phyloP scores from a whole-genome alignment of 306 rosid species.

The Geum urbanum region DNA sequence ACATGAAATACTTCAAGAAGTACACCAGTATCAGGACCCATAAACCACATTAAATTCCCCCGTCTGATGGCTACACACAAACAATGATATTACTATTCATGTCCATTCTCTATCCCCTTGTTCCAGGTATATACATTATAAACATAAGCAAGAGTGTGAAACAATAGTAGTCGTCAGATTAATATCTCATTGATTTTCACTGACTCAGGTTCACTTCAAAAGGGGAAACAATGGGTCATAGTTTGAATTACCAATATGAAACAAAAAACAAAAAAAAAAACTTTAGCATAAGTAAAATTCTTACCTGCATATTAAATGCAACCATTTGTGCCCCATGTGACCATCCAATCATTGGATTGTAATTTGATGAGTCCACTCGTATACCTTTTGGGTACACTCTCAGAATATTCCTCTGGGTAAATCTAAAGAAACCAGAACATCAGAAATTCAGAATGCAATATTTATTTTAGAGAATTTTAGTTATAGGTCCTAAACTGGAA shows the following conservation, averaged over 20 bases:
- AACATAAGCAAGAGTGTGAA: not conserved
- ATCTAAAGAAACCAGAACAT: slow-evolving; percentile 45
- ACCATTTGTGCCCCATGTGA: slow-evolving; percentile 98
- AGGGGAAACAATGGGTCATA: not conserved
- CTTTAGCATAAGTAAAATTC: not conserved
- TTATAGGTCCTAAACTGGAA: not conserved
- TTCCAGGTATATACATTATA: not conserved
- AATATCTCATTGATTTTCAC: not conserved
- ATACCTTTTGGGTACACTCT: slow-evolving; percentile 94
- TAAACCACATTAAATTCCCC: not conserved
- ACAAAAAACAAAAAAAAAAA: not conserved
- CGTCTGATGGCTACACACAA: not conserved
- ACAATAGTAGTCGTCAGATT: not conserved
- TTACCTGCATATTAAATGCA: slow-evolving; percentile 99
- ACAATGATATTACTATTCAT: not conserved
- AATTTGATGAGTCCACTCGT: slow-evolving; percentile 92
- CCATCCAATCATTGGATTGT: slow-evolving; percentile 96
- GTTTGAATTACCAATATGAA: not conserved
- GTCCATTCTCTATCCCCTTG: not conserved
- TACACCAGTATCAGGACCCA: slow-evolving; percentile 4
- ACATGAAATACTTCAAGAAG: slow-evolving; percentile 8
- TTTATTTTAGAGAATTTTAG: too few relatives aligned
- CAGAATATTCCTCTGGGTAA: slow-evolving; percentile 85
- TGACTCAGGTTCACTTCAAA: not conserved
- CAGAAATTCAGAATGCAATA: not conserved